Conservation (phyloP, 2,329 filamentous ascomycete species). For the Aureobasidium pullulans region DNA sequence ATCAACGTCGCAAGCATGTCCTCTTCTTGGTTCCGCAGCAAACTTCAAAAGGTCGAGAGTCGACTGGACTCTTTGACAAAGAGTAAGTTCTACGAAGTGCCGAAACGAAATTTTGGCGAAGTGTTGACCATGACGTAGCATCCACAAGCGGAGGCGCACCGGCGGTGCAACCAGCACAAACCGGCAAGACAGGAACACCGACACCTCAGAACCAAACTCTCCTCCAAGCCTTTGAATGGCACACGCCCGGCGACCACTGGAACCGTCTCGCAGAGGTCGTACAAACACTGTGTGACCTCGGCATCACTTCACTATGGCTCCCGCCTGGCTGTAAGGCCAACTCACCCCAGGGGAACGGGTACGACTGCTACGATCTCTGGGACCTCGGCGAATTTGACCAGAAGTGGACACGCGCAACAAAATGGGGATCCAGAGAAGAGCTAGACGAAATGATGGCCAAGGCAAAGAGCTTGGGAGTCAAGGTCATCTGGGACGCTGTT, state of each 20-base stretch:
- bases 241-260: slow-evolving; percentile 46
- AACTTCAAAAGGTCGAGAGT: slow-evolving; percentile 2
- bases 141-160: not conserved
- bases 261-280: slow-evolving; percentile 21
- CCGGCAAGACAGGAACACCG: slow-evolving; percentile 23
- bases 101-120: not conserved
- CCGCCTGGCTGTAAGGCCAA: slow-evolving; percentile 65
- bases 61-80: not conserved
- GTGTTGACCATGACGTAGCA: slow-evolving; percentile 6
- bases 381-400: slow-evolving; percentile 69
- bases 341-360: slow-evolving; percentile 55
- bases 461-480: slow-evolving; percentile 48
- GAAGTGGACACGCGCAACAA: slow-evolving; percentile 55
- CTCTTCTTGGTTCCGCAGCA: slow-evolving; percentile 5
- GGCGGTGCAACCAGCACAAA: not conserved
- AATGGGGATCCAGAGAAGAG: slow-evolving; percentile 62
- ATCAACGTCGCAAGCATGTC: not conserved
- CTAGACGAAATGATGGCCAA: slow-evolving; percentile 45
- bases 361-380: slow-evolving; percentile 55
- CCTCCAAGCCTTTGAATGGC: slow-evolving; percentile 68
- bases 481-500: slow-evolving; percentile 62
- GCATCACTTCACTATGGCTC: slow-evolving; percentile 59
- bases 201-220: slow-evolving; percentile 40
- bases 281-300: slow-evolving; percentile 37
- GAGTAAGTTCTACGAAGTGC: not conserved